Conservation (phyloP, 495 filamentous ascomycete species). For the Penicilliopsis zonata region DNA sequence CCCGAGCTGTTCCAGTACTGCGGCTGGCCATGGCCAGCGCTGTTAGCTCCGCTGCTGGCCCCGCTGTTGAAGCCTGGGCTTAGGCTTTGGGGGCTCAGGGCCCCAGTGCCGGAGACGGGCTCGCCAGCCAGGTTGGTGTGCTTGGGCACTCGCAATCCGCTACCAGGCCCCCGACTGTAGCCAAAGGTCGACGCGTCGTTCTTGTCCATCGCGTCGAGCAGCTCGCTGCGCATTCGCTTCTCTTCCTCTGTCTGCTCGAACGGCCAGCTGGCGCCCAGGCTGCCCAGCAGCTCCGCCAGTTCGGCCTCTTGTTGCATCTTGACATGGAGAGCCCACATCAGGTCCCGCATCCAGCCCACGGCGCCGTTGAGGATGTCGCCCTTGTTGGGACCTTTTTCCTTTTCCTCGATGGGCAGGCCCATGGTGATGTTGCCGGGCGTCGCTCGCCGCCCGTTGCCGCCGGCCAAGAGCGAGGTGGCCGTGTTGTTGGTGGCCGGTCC, state of each 20-base stretch:
- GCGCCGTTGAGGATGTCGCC: conserved; percentile 96
- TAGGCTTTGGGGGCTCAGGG: conserved; percentile 47
- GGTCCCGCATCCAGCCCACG: conserved; percentile 89
- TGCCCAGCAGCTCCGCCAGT: conserved; percentile 57
- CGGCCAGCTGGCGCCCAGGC: conserved; percentile 60
- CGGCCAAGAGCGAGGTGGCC: conserved; percentile 86
- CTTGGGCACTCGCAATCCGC: conserved; percentile 78
- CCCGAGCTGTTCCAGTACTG: conserved; percentile 67
- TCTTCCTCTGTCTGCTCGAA: conserved; percentile 87
- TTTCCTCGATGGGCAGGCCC: conserved; percentile 85
- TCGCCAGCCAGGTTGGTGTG: conserved; percentile 89
- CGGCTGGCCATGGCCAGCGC: conserved; percentile 34
- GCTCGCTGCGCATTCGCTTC: conserved; percentile 84
- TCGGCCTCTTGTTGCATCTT: conserved; percentile 85
- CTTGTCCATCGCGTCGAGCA: conserved; percentile 71
- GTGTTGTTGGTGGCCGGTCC: too few species aligned
- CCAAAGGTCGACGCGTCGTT: conserved; percentile 59
- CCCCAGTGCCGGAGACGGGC: conserved; percentile 38
- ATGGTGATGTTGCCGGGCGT: conserved; percentile 78
- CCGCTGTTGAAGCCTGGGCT: conserved; percentile 59
- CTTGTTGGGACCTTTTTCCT: conserved; percentile 98
- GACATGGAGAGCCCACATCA: conserved; percentile 89
- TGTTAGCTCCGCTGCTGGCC: conserved; percentile 41
- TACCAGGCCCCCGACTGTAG: conserved; percentile 76
- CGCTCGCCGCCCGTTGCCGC: conserved; percentile 70